Evolutionary conservation across 805 yeast species (phyloP).

Genomic region (Wickerhamiella hasegawae): DNA sequence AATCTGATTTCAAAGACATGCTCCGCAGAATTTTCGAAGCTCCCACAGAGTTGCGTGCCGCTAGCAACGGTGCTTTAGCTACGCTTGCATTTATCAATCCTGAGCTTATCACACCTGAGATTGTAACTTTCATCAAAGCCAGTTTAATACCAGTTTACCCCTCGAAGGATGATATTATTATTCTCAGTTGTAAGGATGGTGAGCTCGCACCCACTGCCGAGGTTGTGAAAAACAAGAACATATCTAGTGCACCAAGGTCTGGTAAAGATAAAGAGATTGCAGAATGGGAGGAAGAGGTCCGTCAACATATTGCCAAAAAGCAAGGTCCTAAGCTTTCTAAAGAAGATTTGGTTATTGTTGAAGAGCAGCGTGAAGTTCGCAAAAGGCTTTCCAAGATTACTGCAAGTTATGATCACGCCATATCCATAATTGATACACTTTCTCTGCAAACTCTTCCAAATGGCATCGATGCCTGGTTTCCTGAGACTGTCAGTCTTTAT

Average conservation of each 20-base stretch:
- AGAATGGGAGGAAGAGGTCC: slow-evolving; percentile 72
- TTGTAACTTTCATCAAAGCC: slow-evolving; percentile 28
- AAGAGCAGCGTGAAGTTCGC: slow-evolving; percentile 45
- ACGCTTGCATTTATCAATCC: slow-evolving; percentile 43
- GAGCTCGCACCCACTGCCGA: slow-evolving; percentile 40
- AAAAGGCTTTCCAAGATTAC: slow-evolving; percentile 26
- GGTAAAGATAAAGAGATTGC: not conserved
- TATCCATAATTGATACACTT: slow-evolving; percentile 39
- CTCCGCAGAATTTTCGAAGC: slow-evolving; percentile 15
- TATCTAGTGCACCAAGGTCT: not conserved
- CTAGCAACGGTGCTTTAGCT: slow-evolving; percentile 20
- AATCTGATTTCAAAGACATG: slow-evolving; percentile 15
- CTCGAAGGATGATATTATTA: slow-evolving; percentile 35
- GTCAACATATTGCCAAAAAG: slow-evolving; percentile 55
- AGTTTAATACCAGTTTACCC: slow-evolving; percentile 30
- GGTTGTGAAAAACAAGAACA: slow-evolving; percentile 30
- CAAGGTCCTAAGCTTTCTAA: slow-evolving; percentile 37
- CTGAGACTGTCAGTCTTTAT: slow-evolving; percentile 39
- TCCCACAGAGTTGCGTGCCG: slow-evolving; percentile 13
- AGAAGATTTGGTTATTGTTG: slow-evolving; percentile 60
- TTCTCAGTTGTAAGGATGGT: slow-evolving; percentile 60
- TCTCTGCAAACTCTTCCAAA: slow-evolving; percentile 43
- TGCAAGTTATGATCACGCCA: slow-evolving; percentile 30
- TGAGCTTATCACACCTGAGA: slow-evolving; percentile 33
- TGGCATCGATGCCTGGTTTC: slow-evolving; percentile 56